Evolutionary conservation across 306 rosid species (phyloP), one percentile per base, ranked within the genome.

Genomic region (Gastrolobium villosum): DNA sequence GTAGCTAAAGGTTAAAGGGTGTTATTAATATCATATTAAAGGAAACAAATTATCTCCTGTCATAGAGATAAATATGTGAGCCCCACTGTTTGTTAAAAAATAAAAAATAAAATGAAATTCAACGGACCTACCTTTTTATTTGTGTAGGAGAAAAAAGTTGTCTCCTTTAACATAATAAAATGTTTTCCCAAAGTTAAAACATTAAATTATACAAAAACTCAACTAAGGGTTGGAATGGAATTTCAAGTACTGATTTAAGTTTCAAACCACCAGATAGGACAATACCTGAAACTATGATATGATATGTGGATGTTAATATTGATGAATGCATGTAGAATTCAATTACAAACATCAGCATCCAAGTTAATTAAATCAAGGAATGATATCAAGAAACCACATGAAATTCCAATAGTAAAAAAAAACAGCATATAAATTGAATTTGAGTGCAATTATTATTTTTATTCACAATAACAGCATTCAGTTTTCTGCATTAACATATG

Each of bases 401-500:
- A 71, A 15, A 71, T 30, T 73, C 44, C 70, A 74, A 7, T 59
- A 73, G 48, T 59, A 11, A 9, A 20, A 73, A 11, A 9, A 20
- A 73, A 8, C 26, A 31, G 13, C 70, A 59, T 45, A 60, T 1
- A 30, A 5, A 37, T 74, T 28, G 4, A 60, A 32, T 36, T 36
- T 5, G 48, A 54, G 75, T 35, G 15, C 2, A 37, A 65, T 28
- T 65, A 7, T 39, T 70, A 61, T 72, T 41, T 82, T 78, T 75
- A 59, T 72, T 66, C 59, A 67, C 69, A 52, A 32, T 43, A 70
- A 69, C 59, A 48, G 30, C 79, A 59, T 75, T 75, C 43, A 45
- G 59, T 45, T 72, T 76, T 67, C 80, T 45, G 78, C 79, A 74
- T 72, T 61, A 61, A 65, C 82, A 76, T 79, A 40, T 36, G 46